Evolutionary conservation across 805 yeast genomes (phyloP).

Genomic region (Cyberlindnera sargentensis): DNA sequence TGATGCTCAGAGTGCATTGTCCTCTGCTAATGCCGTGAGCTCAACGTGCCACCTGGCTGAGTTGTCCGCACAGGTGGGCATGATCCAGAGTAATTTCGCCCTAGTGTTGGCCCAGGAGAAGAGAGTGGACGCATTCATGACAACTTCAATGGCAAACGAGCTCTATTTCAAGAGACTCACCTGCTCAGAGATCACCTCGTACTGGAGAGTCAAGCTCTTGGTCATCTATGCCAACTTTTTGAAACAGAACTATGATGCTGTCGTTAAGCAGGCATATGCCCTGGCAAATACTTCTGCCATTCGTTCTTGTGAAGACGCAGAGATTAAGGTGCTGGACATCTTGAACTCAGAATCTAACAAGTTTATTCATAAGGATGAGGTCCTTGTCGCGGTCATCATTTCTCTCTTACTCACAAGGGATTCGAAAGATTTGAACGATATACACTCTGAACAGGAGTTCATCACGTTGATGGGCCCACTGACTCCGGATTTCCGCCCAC

Average conservation of each 20-base stretch:
- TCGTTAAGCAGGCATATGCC: conserved; percentile 6
- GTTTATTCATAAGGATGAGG: conserved; percentile 19
- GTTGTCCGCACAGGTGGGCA: conserved; percentile 16
- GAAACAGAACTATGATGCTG: conserved; percentile 17
- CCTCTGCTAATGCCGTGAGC: conserved; percentile 10
- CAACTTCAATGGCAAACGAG: conserved; percentile 19
- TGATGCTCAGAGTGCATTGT: conserved; percentile 17
- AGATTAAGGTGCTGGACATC: conserved; percentile 15
- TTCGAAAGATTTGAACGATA: conserved; percentile 12
- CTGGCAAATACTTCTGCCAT: conserved; percentile 14
- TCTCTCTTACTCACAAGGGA: conserved; percentile 15
- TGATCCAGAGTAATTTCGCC: conserved; percentile 14
- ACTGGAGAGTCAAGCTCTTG: conserved; percentile 22
- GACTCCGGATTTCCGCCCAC: conserved; percentile 17
- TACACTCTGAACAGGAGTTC: conserved; percentile 14
- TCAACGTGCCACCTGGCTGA: conserved; percentile 18
- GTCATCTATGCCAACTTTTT: conserved; percentile 21
- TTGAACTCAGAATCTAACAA: conserved; percentile 13
- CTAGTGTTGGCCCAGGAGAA: conserved; percentile 19
- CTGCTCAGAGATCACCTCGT: conserved; percentile 17
- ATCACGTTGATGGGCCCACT: conserved; percentile 15
- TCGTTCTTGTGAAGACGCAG: conserved; percentile 12
- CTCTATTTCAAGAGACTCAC: conserved; percentile 20
- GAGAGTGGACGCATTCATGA: conserved; percentile 17
- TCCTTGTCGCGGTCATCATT: conserved; percentile 13